Evolutionary conservation across 2,329 filamentous ascomycete genomes (phyloP).

Genomic region (Coniella vitis): DNA sequence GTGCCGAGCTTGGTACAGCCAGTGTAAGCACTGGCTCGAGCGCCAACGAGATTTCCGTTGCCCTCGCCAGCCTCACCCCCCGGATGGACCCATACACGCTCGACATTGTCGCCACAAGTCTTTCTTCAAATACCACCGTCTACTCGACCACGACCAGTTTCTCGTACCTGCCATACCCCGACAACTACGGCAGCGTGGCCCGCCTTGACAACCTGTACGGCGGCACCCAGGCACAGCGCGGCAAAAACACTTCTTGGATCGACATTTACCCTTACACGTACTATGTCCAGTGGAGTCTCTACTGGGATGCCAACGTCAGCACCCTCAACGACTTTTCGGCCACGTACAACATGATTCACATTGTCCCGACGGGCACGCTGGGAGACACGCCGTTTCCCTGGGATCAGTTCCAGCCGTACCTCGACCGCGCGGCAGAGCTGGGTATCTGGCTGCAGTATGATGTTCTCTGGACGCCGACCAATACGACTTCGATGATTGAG

Average conservation of each 20-base stretch:
- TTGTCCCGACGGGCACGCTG: conserved; percentile 17
- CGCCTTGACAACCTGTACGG: conserved; percentile 18
- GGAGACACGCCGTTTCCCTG: conserved; percentile 18
- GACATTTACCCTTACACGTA: conserved; percentile 19
- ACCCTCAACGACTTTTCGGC: conserved; percentile 17
- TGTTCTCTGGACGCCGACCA: conserved; percentile 16
- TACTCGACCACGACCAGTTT: conserved; percentile 15
- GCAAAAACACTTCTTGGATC: conserved; percentile 15
- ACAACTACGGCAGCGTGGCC: conserved; percentile 17
- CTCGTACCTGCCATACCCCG: conserved; percentile 16
- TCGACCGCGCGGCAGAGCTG: conserved; percentile 18
- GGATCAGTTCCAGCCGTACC: conserved; percentile 18
- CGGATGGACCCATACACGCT: conserved; percentile 15
- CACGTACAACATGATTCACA: conserved; percentile 20
- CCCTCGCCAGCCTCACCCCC: conserved; percentile 7
- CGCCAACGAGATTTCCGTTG: conserved; percentile 14
- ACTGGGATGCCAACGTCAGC: conserved; percentile 18
- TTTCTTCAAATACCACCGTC: conserved; percentile 7
- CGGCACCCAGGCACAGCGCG: conserved; percentile 16
- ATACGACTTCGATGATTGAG: conserved; percentile 18
- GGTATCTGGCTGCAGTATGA: conserved; percentile 19
- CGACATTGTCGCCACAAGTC: conserved; percentile 8
- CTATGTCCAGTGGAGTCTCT: conserved; percentile 19
- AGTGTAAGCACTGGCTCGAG: conserved; percentile 14
- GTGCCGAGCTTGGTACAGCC: conserved; percentile 3